Conservation (phyloP, 129 eudicot genomes). For the Flaveria brownii region DNA sequence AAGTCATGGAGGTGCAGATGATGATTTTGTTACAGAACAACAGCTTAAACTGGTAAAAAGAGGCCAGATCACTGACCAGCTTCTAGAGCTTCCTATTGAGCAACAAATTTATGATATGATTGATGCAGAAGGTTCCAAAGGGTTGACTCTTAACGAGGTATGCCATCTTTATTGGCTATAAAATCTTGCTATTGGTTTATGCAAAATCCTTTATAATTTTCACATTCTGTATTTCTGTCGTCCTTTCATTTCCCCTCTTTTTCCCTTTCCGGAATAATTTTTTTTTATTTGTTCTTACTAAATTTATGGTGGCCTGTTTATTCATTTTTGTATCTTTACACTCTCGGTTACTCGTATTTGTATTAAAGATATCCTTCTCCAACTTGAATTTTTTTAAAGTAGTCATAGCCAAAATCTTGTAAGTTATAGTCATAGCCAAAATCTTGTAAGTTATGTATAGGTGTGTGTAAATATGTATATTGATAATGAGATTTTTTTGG, state of each 20-base stretch:
- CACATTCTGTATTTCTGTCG: not conserved
- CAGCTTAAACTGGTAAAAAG: slow-evolving; percentile 45
- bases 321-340: not conserved
- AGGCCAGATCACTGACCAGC: slow-evolving; percentile 72
- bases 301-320: not conserved
- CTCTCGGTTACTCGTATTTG: not conserved
- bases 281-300: not conserved
- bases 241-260: not conserved
- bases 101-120: slow-evolving; percentile 88
- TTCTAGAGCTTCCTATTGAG: slow-evolving; percentile 88
- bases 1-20: slow-evolving; percentile 45
- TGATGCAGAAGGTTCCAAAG: slow-evolving; percentile 84
- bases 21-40: slow-evolving; percentile 55
- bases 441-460: slow-evolving; percentile 4
- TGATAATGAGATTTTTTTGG: not conserved
- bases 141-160: slow-evolving; percentile 69
- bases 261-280: not conserved
- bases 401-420: not conserved
- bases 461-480: not conserved
- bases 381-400: not conserved
- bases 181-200: not conserved
- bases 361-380: not conserved
- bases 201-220: not conserved
- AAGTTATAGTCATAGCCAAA: not conserved
- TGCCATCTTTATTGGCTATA: slow-evolving; percentile 26